Conservation (phyloP, 495 filamentous ascomycete genomes). For the Daldinia decipiens region DNA sequence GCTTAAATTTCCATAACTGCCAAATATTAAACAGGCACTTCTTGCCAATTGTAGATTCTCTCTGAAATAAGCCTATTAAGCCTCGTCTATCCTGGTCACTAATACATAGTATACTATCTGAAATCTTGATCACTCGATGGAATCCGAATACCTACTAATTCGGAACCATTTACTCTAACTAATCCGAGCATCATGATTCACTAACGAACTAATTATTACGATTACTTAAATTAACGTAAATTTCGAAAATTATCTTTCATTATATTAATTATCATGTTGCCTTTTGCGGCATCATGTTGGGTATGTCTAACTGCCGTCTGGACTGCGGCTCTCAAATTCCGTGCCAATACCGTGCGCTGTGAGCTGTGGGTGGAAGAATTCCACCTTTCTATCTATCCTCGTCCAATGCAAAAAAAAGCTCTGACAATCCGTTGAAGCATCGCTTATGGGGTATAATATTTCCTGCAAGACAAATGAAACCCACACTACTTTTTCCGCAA, state of each 20-base stretch:
- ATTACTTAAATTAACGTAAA: background rate
- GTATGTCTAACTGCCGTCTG: constrained; percentile 16
- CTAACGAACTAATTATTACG: background rate
- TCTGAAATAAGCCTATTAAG: too few species aligned
- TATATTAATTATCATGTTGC: constrained; percentile 6
- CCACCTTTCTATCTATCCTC: constrained; percentile 11
- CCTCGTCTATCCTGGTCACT: too few species aligned
- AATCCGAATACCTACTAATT: too few species aligned
- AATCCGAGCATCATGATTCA: background rate
- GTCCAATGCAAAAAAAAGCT: constrained; percentile 20
- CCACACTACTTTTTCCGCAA: constrained; percentile 3
- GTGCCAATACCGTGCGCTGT: constrained; percentile 6
- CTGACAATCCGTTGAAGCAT: constrained; percentile 5
- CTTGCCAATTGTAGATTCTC: too few species aligned
- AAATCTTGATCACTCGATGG: too few species aligned
- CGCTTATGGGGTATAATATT: constrained; percentile 37
- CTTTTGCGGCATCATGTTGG: constrained; percentile 8
- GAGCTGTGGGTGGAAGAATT: background rate
- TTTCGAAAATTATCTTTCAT: constrained; percentile 10
- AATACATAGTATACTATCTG: too few species aligned
- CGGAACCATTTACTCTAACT: too few species aligned
- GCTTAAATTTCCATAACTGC: too few species aligned
- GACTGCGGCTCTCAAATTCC: constrained; percentile 10
- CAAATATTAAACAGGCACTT: too few species aligned
- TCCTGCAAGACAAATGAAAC: constrained; percentile 17